Evolutionary conservation across 305 asterid genomes (phyloP).

Genomic region (Fraxinus velutina): DNA sequence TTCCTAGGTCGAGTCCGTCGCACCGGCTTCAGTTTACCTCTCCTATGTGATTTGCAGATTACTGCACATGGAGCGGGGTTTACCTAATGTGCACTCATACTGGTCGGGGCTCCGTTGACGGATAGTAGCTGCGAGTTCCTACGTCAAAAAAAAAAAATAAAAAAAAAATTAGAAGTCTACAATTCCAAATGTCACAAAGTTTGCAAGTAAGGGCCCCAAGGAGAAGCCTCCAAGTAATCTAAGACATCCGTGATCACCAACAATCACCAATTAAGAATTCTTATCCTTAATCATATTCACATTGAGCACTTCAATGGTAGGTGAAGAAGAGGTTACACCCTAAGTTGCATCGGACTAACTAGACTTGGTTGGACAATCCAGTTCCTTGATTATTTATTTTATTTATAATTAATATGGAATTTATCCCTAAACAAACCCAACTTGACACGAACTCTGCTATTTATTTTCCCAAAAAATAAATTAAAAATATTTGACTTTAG

Average conservation of each 20-base stretch:
- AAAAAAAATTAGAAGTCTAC: not conserved
- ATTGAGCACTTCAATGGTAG: not conserved
- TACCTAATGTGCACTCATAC: too few species aligned
- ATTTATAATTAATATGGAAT: not conserved
- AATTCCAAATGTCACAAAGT: not conserved
- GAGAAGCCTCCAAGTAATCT: slow-evolving; percentile 22
- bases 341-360: not conserved
- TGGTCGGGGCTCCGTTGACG: too few species aligned
- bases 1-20: too few species aligned
- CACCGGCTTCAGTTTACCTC: too few species aligned
- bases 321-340: not conserved
- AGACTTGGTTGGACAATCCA: not conserved
- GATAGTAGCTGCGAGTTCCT: too few species aligned
- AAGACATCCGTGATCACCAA: not conserved
- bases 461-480: too few species aligned
- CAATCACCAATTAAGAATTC: not conserved
- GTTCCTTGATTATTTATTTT: not conserved
- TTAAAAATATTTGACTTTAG: not conserved
- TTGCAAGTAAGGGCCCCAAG: not conserved
- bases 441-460: not conserved
- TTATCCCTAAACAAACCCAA: not conserved
- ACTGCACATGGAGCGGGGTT: too few species aligned
- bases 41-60: too few species aligned
- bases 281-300: not conserved
- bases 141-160: too few species aligned